Base-by-base conservation (phyloP, 2,329 filamentous ascomycete species). In the Pseudopithomyces chartarum region DNA sequence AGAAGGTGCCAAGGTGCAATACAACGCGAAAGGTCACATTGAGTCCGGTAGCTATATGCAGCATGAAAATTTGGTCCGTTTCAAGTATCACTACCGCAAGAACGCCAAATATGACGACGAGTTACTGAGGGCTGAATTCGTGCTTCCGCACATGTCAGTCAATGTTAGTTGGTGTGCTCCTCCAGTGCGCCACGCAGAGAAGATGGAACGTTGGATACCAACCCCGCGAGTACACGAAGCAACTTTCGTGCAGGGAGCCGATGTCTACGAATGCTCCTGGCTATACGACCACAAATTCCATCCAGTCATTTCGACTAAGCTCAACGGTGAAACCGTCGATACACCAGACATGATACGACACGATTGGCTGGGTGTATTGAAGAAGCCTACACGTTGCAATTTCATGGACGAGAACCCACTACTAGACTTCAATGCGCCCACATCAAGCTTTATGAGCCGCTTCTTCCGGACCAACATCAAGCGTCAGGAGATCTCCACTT, bases 261-360 rank as follows among this genome's bases (percentile, higher is more conserved):
- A 84, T 59, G 79, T 83, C 2, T 85, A 81, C 57, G 80, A 84
- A 64, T 80, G 80, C 54, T 77, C 77, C 2, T 77, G 75, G 75
- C 60, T 74, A 1, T 77, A 77, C 50, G 73, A 77, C 46, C 75
- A 77, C 61, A 75, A 76, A 48, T 76, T 72, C 15, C 75, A 77
- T 56, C 75, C 75, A 20, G 71, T 67, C 5, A 76, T 77, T 19
- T 66, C 70, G 7, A 77, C 75, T 0, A 75, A 63, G 33, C 75
- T 85, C 8, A 85, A 85, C 56, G 82, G 82, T 7, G 70, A 79
- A 46, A 69, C 75, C 33, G 76, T 84, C 2, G 78, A 81, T 46
- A 85, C 83, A 1, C 83, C 83, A 5, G 76, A 80, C n/a, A 81
- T 85, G 77, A 84, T 85, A 52, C 78, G 79, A 36, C 74, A 81